Base-by-base conservation (phyloP, 306 rosid genomes). In the Crotalaria pallida region DNA sequence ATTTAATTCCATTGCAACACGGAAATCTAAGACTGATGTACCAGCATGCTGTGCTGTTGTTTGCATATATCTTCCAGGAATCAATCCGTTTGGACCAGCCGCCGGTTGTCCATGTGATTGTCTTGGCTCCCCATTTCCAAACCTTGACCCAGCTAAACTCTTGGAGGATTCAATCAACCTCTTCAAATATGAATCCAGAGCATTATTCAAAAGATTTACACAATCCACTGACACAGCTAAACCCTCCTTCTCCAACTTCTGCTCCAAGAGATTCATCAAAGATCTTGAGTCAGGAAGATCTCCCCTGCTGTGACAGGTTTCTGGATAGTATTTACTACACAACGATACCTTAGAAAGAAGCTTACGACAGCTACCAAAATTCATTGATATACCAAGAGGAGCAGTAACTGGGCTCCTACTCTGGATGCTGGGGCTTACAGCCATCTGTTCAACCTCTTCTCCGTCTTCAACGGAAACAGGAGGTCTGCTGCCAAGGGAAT, bases 381-480 rank as follows among this genome's bases (percentile, higher is more conserved):
- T 80, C 88, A 88, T 74, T 6, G 85, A 74, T 74, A 95, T 69
- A 58, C 99, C 99, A 51, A 95, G 81, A n/a, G 99, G 99, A 73
- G 99, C 99, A 12, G 91, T 89, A 34, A 95, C 97, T 0, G 97
- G 96, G 80, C 97, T 95, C 75, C 91, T 84, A 63, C 96, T 91
- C 44, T 95, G 96, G 63, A 89, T 86, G 70, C 96, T 74, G 1
- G 99, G 96, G 79, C 96, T 95, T 76, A 86, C 92, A 17, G 96
- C 83, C 50, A 62, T 74, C 83, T 95, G 97, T 79, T 91, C 97
- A 51, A 95, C 99, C 87, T 95, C 99, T 77, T 95, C 99, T 10
- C 99, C 99, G 18, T 95, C 99, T 86, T 95, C 99, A 47, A 95
- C 99, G 3, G 97, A 95, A 34, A 84, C 79, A 0, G 99, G 99